Conservation (phyloP, 2,329 filamentous ascomycete genomes). For the Nigrospora osmanthi region DNA sequence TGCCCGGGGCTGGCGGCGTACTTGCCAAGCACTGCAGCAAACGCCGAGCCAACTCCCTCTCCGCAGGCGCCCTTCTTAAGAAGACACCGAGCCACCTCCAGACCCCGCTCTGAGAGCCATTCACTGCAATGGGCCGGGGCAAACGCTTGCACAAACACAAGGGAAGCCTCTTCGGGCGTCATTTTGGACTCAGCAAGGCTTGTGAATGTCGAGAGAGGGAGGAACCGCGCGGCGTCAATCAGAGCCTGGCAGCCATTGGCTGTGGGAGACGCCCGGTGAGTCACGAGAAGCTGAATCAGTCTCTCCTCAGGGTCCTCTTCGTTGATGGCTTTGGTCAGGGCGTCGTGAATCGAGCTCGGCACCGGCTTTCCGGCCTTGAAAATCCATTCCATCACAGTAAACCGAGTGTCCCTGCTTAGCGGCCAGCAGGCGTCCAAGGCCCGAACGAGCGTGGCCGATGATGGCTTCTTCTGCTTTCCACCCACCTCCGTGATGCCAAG, state of each 20-base stretch:
- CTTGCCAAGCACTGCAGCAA: slow-evolving; percentile 37
- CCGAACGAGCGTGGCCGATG: slow-evolving; percentile 36
- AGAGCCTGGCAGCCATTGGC: slow-evolving; percentile 44
- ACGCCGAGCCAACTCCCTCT: slow-evolving; percentile 33
- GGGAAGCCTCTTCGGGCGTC: slow-evolving; percentile 32
- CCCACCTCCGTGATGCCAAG: slow-evolving; percentile 36
- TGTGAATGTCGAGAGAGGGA: slow-evolving; percentile 28
- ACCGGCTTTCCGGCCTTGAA: slow-evolving; percentile 41
- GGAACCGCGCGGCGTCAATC: slow-evolving; percentile 36
- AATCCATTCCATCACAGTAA: slow-evolving; percentile 39
- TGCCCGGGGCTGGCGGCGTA: slow-evolving; percentile 27
- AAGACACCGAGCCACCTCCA: slow-evolving; percentile 38
- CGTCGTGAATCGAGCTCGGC: slow-evolving; percentile 41
- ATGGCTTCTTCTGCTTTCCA: slow-evolving; percentile 36
- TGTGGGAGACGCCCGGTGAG: slow-evolving; percentile 42
- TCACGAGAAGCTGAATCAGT: slow-evolving; percentile 38
- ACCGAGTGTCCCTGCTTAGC: slow-evolving; percentile 38
- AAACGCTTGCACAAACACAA: slow-evolving; percentile 37
- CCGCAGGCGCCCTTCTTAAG: slow-evolving; percentile 40
- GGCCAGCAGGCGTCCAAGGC: slow-evolving; percentile 48
- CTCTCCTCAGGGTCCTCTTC: slow-evolving; percentile 41
- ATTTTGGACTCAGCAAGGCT: slow-evolving; percentile 34
- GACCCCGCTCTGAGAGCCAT: slow-evolving; percentile 40
- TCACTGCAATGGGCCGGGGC: slow-evolving; percentile 25
- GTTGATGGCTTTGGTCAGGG: slow-evolving; percentile 43